These are phyloP conservation scores for Dactylis glomerata DNA, from an alignment of 176 grass and related monocot species.

Conservation along the genomic window DNA sequence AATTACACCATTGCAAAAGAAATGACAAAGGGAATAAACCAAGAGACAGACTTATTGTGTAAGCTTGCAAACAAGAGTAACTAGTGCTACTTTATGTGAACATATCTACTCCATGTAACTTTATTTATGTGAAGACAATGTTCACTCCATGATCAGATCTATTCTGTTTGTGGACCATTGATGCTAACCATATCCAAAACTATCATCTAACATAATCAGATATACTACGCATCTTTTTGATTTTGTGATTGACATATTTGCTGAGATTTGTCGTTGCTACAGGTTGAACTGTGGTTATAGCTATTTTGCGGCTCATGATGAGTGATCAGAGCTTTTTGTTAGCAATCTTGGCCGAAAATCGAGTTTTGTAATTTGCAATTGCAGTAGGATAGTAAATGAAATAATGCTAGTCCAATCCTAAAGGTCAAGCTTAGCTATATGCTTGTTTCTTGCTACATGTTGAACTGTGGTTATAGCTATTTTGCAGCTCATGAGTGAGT, in stretches of 20 bases:
- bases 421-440: too few relatives aligned
- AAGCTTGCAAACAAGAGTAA: background rate
- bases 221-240: background rate
- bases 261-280: background rate
- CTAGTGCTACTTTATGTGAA: background rate
- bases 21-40: background rate
- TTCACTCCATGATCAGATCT: background rate
- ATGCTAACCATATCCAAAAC: background rate
- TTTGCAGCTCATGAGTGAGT: background rate
- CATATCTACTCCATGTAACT: background rate
- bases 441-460: background rate
- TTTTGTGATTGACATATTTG: background rate
- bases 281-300: background rate
- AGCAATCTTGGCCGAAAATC: too few relatives aligned
- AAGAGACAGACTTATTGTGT: background rate
- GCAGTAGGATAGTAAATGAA: too few relatives aligned
- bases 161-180: background rate
- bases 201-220: background rate
- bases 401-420: too few relatives aligned
- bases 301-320: background rate
- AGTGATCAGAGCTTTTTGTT: too few relatives aligned
- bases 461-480: background rate
- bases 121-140: background rate
- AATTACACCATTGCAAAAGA: background rate
- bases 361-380: too few relatives aligned